Evolutionary conservation across 1,284 basidiomycete genomes (phyloP).

Genomic region (Tremellales sp.): DNA sequence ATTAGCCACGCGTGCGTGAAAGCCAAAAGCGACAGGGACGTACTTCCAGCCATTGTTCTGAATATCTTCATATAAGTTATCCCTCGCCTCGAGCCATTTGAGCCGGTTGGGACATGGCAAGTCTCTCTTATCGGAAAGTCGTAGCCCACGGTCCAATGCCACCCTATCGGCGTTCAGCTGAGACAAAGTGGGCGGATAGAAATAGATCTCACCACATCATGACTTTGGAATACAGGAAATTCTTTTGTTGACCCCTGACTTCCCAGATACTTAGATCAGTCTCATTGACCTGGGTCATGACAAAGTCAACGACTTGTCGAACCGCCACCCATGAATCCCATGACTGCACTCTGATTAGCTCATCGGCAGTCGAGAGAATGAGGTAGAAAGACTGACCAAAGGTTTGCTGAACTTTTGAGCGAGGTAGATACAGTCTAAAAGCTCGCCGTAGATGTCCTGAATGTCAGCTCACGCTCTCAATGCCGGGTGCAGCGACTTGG

Average conservation of each 20-base stretch:
- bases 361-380: too few species aligned
- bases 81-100: slow-evolving; percentile 70
- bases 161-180: slow-evolving; percentile 73
- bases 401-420: slow-evolving; percentile 69
- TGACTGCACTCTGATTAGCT: slow-evolving; percentile 48
- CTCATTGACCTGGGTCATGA: slow-evolving; percentile 34
- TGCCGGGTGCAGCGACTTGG: background rate
- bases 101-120: slow-evolving; percentile 50
- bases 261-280: slow-evolving; percentile 67
- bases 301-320: slow-evolving; percentile 50
- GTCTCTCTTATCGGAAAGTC: slow-evolving; percentile 81
- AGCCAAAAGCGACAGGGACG: slow-evolving; percentile 54
- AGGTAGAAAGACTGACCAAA: slow-evolving; percentile 42
- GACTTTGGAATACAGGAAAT: slow-evolving; percentile 87
- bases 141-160: slow-evolving; percentile 82
- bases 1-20: background rate
- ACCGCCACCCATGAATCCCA: slow-evolving; percentile 65
- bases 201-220: slow-evolving; percentile 87
- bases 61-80: slow-evolving; percentile 69
- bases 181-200: background rate
- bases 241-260: slow-evolving; percentile 70
- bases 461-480: slow-evolving; percentile 1
- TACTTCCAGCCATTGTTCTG: slow-evolving; percentile 62
- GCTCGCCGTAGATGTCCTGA: slow-evolving; percentile 85
- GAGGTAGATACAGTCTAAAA: slow-evolving; percentile 89